Evolutionary conservation across 1,284 basidiomycete genomes (phyloP).

Genomic region (Malassezia furfur): DNA sequence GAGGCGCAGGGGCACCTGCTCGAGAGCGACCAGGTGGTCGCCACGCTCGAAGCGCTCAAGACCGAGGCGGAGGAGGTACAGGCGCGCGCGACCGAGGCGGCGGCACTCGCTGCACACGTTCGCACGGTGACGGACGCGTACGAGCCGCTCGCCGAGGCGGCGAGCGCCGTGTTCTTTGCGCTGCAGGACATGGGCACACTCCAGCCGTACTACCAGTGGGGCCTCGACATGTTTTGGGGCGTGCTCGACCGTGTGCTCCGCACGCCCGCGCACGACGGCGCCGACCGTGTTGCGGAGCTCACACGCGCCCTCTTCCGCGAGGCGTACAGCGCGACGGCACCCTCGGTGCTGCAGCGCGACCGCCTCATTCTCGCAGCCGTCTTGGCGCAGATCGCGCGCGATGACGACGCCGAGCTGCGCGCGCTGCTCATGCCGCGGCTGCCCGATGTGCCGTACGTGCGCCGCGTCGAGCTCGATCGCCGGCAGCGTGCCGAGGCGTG

Average conservation of each 20-base stretch:
- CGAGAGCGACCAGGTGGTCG: slow-evolving; percentile 97
- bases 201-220: slow-evolving; percentile 99
- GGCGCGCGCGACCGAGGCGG: slow-evolving; percentile 92
- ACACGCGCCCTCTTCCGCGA: slow-evolving; percentile 81
- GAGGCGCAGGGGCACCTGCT: slow-evolving; percentile 94
- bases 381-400: slow-evolving; percentile 57
- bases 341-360: slow-evolving; percentile 81
- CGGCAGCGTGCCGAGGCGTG: slow-evolving; percentile 58
- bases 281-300: slow-evolving; percentile 65
- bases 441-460: slow-evolving; percentile 48
- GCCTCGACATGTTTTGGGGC: slow-evolving; percentile 91
- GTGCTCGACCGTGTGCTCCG: slow-evolving; percentile 92
- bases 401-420: slow-evolving; percentile 70
- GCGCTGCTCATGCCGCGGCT: slow-evolving; percentile 62
- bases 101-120: slow-evolving; percentile 88
- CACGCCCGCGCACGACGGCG: slow-evolving; percentile 53
- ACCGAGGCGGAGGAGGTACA: slow-evolving; percentile 94
- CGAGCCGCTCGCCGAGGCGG: slow-evolving; percentile 84
- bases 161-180: slow-evolving; percentile 94
- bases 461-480: slow-evolving; percentile 44
- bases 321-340: slow-evolving; percentile 78
- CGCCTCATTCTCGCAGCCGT: slow-evolving; percentile 82
- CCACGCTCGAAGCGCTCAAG: slow-evolving; percentile 92
- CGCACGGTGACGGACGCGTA: slow-evolving; percentile 92
- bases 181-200: slow-evolving; percentile 85